Conservation (phyloP, 495 filamentous ascomycete genomes). For the Delitschia confertaspora region DNA sequence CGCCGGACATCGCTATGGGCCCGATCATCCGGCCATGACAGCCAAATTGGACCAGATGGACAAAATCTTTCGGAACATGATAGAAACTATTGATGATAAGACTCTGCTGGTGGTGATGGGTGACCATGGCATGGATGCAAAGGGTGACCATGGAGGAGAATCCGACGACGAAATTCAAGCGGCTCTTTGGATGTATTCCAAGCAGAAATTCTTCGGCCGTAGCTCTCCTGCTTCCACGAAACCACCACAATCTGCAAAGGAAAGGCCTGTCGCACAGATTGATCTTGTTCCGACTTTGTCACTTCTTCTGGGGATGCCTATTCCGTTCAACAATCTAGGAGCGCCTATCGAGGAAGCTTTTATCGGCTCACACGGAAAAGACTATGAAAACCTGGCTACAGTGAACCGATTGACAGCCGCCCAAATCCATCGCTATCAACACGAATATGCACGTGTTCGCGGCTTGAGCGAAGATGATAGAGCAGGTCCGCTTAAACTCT, state of each 20-base stretch:
- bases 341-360: constrained; percentile 92
- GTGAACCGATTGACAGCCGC: constrained; percentile 71
- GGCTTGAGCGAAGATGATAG: constrained; percentile 52
- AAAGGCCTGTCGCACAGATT: constrained; percentile 82
- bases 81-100: constrained; percentile 65
- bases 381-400: constrained; percentile 63
- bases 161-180: constrained; percentile 91
- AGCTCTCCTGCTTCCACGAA: constrained; percentile 49
- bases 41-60: constrained; percentile 92
- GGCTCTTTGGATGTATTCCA: constrained; percentile 97
- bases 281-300: constrained; percentile 90
- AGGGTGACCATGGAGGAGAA: constrained; percentile 95
- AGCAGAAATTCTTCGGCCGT: constrained; percentile 69
- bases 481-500: constrained; percentile 50
- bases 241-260: constrained; percentile 67
- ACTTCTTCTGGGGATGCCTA: constrained; percentile 77
- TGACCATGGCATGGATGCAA: constrained; percentile 95
- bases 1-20: constrained; percentile 92
- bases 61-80: constrained; percentile 59
- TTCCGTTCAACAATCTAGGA: constrained; percentile 97
- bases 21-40: constrained; percentile 84
- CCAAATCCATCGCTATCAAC: constrained; percentile 84
- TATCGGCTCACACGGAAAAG: constrained; percentile 53
- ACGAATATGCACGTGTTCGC: constrained; percentile 51
- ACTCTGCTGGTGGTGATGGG: constrained; percentile 94